Evolutionary conservation across 2,329 filamentous ascomycete species (phyloP).

Genomic region (Cercospora sojina): DNA sequence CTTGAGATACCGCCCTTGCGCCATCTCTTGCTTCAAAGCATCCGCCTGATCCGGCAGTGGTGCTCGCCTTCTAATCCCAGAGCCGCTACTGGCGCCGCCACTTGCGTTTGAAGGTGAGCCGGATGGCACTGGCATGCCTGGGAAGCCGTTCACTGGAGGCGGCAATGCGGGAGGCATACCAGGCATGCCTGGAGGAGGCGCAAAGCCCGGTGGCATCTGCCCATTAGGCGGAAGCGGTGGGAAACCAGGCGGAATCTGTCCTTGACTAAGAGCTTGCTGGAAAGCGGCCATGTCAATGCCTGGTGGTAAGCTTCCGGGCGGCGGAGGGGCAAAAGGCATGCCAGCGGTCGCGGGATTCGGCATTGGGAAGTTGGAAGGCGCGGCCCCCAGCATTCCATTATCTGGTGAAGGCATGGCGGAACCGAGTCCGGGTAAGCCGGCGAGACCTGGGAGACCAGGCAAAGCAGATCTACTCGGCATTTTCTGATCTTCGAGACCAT

Average conservation of each 20-base stretch:
- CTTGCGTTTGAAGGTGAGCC: constrained; percentile 10
- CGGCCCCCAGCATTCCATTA: constrained; percentile 31
- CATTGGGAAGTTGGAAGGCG: constrained; percentile 32
- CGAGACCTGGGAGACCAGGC: constrained; percentile 62
- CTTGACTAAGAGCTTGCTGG: constrained; percentile 33
- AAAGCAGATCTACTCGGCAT: constrained; percentile 62
- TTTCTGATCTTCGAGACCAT: constrained; percentile 88
- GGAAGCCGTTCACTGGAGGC: constrained; percentile 25
- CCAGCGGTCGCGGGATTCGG: constrained; percentile 33
- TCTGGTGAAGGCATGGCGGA: constrained; percentile 18
- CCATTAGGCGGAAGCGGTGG: constrained; percentile 34
- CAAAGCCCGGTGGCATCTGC: constrained; percentile 28
- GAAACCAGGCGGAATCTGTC: constrained; percentile 26
- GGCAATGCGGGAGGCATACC: constrained; percentile 28
- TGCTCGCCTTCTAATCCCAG: constrained; percentile 56
- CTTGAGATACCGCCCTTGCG: constrained; percentile 52
- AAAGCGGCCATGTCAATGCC: constrained; percentile 38
- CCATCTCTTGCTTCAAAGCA: constrained; percentile 75
- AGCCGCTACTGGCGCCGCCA: constrained; percentile 21
- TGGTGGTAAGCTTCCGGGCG: constrained; percentile 27
- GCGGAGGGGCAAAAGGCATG: constrained; percentile 28
- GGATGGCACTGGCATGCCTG: constrained; percentile 34
- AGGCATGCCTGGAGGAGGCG: constrained; percentile 28
- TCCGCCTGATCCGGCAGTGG: constrained; percentile 83
- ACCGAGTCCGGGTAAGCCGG: constrained; percentile 36